Evolutionary conservation across 2,329 filamentous ascomycete genomes (phyloP), one percentile per base, ranked within the genome.

Genomic region (Emericellopsis atlantica): DNA sequence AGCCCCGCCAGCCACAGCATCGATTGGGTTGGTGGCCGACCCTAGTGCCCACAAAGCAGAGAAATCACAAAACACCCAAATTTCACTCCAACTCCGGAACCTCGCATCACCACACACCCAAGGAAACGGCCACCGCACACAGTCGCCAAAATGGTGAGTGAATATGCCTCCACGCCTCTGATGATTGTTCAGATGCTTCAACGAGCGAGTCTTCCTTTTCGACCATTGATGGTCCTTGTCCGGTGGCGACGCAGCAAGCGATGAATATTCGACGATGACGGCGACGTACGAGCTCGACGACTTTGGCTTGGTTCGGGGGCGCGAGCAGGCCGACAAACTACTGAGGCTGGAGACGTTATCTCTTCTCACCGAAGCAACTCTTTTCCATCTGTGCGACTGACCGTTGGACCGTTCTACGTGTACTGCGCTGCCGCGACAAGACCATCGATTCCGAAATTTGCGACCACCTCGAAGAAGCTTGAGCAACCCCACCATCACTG

Each of bases 71-170:
- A 62, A 62, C 58, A 53, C 54, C 54, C 53, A 55, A 64, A 64
- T 61, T 63, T 58, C 52, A 44, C 49, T 48, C 50, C 45, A 48
- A 49, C 50, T 51, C 51, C 45, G 54, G 53, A 59, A 58, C 56
- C 59, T 59, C 51, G 54, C 60, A 63, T 65, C 59, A 60, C 58
- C 60, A 61, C 59, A 60, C 54, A 58, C 56, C 57, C 40, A 53
- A 58, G 56, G 50, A 49, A 54, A 64, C 61, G 60, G 58, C 59
- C 61, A 55, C 46, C 59, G 49, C 58, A 60, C 54, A 62, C 54
- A 56, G 61, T 64, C 64, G 66, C 61, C 65, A 69, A 68, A 60
- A 69, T 69, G 66, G 66, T 64, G 62, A 46, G 61, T 62, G 50
- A 26, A 37, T 29, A 24, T 22, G 21, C 12, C 36, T 22, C 12